Evolutionary conservation across 768 basidiomycete genomes (phyloP), one percentile per base, ranked within the genome.

Genomic region (Hygrophorus russula): DNA sequence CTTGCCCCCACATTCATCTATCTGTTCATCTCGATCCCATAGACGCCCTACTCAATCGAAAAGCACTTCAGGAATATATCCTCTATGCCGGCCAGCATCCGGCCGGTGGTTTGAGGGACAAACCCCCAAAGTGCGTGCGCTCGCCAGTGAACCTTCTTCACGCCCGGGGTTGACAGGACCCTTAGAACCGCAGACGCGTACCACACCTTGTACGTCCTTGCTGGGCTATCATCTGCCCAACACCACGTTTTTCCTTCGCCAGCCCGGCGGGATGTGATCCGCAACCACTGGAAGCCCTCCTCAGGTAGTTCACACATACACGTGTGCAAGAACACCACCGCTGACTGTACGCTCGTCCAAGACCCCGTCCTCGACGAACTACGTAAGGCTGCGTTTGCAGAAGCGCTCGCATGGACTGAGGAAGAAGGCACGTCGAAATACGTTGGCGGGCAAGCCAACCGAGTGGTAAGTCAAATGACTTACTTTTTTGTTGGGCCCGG

Each of bases 161-260:
- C 19, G 20, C 4, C 34, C 5, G 31, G 40, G 15, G 15, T 38
- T 44, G 3, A 41, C 33, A 13, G 18, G 11, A 20, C 3, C 11
- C 29, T 2, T 50, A 93, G 91, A 61, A 61, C 62, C n/a, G 66
- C 92, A n/a, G 96, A 99, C 57, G 73, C 88, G 31, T 99, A 99
- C 57, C 96, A 99, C 55, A 96, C 94, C 0, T 63, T 88, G 29
- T 98, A 94, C 60, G 93, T 89, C 55, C 74, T 98, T 2, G 75
- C 91, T 4, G 96, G 96, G 10, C 70, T 96, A 13, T 89, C 94
- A 0, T 68, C 78, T 0, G 87, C 94, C 0, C 96, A 98, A 55
- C 91, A 97, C 50, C 74, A 68, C 33, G 71, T 92, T 1, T 62
- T 59, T 30, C 73, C 73, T 0, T 75, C 78, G 0, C 50, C 59